Evolutionary conservation across 352 stramenopile genomes (phyloP).

Genomic region (Pythium dissimile): DNA sequence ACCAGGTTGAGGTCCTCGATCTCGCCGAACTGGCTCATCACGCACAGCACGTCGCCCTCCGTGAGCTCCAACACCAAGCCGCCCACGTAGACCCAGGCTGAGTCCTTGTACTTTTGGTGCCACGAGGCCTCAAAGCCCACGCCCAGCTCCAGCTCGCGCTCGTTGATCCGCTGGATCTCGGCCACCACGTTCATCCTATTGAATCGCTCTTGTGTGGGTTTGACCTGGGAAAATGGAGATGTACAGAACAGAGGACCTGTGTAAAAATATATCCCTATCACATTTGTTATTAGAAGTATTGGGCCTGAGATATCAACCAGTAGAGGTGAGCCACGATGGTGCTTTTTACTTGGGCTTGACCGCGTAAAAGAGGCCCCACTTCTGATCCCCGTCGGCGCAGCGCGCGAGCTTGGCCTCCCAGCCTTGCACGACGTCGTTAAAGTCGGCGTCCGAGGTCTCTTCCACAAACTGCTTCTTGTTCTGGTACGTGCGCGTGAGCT

Average conservation of each 20-base stretch:
- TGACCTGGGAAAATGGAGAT: too few relatives aligned
- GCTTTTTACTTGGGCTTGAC: slow-evolving; percentile 20
- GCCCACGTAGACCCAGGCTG: slow-evolving; percentile 96
- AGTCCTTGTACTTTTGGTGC: slow-evolving; percentile 89
- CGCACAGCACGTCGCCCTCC: slow-evolving; percentile 95
- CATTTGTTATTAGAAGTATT: neutral
- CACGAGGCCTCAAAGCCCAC: slow-evolving; percentile 67
- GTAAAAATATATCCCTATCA: neutral
- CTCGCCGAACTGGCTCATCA: slow-evolving; percentile 84
- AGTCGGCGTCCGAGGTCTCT: slow-evolving; percentile 33
- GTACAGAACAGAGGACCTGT: slow-evolving; percentile 8
- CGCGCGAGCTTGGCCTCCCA: slow-evolving; percentile 36
- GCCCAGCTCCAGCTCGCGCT: slow-evolving; percentile 74
- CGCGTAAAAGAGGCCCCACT: slow-evolving; percentile 38
- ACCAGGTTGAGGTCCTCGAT: slow-evolving; percentile 97
- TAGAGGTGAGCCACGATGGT: slow-evolving; percentile 9
- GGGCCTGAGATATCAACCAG: neutral
- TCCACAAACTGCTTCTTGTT: slow-evolving; percentile 32
- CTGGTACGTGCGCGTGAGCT: slow-evolving; percentile 26
- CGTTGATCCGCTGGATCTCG: slow-evolving; percentile 81
- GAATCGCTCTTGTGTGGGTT: neutral
- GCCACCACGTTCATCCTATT: slow-evolving; percentile 77
- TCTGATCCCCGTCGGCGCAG: slow-evolving; percentile 40
- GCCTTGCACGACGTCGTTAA: slow-evolving; percentile 32
- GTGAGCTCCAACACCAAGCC: slow-evolving; percentile 92